A percentile compares a stretch with the other conserved stretches of the same genome.
Conservation (phyloP, 1,284 basidiomycete species). For the Naganishia albida region DNA sequence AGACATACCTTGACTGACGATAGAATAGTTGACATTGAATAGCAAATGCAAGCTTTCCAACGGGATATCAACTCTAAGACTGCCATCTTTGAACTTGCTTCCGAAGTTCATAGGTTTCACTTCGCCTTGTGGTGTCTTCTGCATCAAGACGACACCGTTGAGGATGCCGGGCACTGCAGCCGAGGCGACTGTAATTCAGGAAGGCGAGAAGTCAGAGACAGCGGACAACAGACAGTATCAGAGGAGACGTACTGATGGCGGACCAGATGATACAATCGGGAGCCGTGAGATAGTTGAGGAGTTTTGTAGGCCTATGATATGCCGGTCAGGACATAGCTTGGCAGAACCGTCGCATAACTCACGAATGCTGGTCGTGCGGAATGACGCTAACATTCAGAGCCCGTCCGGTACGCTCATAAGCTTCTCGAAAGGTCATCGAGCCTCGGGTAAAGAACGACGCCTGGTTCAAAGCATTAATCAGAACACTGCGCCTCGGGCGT, state of each 20-base stretch:
- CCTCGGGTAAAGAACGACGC: slow-evolving; percentile 87
- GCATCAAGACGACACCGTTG: slow-evolving; percentile 76
- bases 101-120: slow-evolving; percentile 94
- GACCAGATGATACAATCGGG: slow-evolving; percentile 74
- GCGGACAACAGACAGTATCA: too few species aligned
- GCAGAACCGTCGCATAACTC: slow-evolving; percentile 46
- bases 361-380: slow-evolving; percentile 90
- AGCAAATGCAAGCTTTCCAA: slow-evolving; percentile 88
- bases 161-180: slow-evolving; percentile 55
- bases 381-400: slow-evolving; percentile 92
- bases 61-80: slow-evolving; percentile 89
- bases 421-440: slow-evolving; percentile 93
- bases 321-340: background rate
- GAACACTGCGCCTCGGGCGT: too few species aligned
- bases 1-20: slow-evolving; percentile 68
- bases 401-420: slow-evolving; percentile 87
- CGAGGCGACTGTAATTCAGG: slow-evolving; percentile 43
- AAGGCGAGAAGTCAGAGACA: slow-evolving; percentile 28
- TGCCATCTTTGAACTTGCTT: slow-evolving; percentile 87
- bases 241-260: slow-evolving; percentile 47
- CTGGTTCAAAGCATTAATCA: slow-evolving; percentile 41
- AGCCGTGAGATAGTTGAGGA: slow-evolving; percentile 93
- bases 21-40: slow-evolving; percentile 92
- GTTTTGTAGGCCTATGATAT: slow-evolving; percentile 75
- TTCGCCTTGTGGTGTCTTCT: slow-evolving; percentile 79